phyloP scores from a whole-genome alignment of 2,329 filamentous ascomycete species.

The Hortaea sp. region DNA sequence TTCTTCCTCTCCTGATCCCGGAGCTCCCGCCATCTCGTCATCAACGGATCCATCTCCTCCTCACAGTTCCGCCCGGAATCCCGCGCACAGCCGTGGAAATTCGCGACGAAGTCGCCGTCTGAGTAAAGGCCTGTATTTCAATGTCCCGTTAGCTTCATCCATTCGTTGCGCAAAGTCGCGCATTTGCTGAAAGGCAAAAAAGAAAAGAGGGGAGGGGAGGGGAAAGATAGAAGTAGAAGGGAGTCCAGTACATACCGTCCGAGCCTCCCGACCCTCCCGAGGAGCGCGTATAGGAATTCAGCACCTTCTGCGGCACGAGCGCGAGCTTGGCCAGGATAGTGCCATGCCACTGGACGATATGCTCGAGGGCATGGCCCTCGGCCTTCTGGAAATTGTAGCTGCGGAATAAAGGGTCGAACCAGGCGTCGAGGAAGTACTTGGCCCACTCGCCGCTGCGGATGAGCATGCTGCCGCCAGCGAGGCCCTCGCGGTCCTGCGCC shows the following conservation, averaged over 20 bases:
- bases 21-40: constrained; percentile 27
- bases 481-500: constrained; percentile 72
- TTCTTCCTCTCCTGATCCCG: constrained; percentile 15
- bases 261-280: constrained; percentile 19
- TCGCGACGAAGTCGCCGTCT: constrained; percentile 75
- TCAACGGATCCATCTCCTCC: constrained; percentile 54
- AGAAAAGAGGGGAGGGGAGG: too few relatives aligned
- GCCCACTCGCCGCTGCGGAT: constrained; percentile 81
- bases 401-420: constrained; percentile 91
- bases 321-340: constrained; percentile 86
- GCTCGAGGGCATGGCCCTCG: constrained; percentile 75
- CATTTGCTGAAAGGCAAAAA: too few relatives aligned
- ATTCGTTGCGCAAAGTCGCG: too few relatives aligned
- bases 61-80: constrained; percentile 49
- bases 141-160: not conserved
- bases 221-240: too few relatives aligned
- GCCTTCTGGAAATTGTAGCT: constrained; percentile 95
- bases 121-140: constrained; percentile 45
- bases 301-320: constrained; percentile 70
- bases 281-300: constrained; percentile 65
- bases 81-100: constrained; percentile 61
- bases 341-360: constrained; percentile 69
- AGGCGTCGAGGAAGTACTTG: constrained; percentile 84
- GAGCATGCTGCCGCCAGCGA: constrained; percentile 69
- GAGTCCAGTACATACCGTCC: constrained; percentile 12